Percentiles rank a stretch among this genome's conserved stretches.
phyloP scores from a whole-genome alignment of 352 stramenopile species.

The Phytophthora pisi region DNA sequence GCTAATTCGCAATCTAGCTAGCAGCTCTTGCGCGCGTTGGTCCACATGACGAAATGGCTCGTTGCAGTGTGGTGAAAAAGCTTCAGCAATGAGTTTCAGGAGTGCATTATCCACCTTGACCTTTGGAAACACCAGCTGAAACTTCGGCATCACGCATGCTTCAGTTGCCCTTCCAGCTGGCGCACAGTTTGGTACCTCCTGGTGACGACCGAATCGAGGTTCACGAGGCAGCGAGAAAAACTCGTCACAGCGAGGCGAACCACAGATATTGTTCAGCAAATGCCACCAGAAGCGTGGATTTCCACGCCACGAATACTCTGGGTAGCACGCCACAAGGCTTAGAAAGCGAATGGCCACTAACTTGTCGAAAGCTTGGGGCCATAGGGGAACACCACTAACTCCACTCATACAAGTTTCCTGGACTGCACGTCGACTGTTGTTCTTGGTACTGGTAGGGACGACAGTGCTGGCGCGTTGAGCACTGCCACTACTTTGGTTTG shows the following conservation, averaged over 20 bases:
- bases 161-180: conserved; percentile 9
- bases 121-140: conserved; percentile 46
- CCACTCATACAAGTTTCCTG: neutral
- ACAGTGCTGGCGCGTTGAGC: neutral
- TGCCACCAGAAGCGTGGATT: conserved; percentile 47
- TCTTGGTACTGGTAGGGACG: neutral
- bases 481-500: neutral
- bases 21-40: conserved; percentile 29
- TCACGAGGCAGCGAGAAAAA: conserved; percentile 9
- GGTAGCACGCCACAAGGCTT: conserved; percentile 27
- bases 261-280: conserved; percentile 19
- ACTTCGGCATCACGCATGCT: conserved; percentile 34
- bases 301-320: conserved; percentile 35
- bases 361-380: conserved; percentile 9
- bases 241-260: conserved; percentile 1
- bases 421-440: neutral
- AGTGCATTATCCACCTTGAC: conserved; percentile 36
- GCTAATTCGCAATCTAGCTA: conserved; percentile 4
- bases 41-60: conserved; percentile 12
- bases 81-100: conserved; percentile 30
- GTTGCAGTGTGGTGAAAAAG: conserved; percentile 15
- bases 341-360: conserved; percentile 39
- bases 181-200: neutral
- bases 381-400: neutral
- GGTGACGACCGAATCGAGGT: neutral